Evolutionary conservation across 768 basidiomycete genomes (phyloP).

Genomic region (Termitomyces heimii): DNA sequence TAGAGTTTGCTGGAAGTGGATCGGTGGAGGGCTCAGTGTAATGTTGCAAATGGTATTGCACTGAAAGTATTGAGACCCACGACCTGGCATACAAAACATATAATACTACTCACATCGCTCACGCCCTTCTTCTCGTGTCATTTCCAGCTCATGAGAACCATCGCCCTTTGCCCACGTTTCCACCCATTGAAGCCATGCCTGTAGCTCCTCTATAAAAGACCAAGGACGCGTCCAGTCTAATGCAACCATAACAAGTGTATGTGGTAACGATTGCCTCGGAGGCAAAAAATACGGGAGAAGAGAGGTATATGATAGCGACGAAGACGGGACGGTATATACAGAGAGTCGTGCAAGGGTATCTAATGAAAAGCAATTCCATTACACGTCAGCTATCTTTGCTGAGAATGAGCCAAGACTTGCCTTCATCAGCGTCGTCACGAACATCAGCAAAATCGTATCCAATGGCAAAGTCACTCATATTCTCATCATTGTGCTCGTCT

Average conservation of each 20-base stretch:
- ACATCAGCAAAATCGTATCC: conserved; percentile 93
- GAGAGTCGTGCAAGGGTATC: conserved; percentile 88
- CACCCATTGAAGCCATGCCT: conserved; percentile 83
- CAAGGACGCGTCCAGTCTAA: conserved; percentile 96
- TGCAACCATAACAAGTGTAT: conserved; percentile 76
- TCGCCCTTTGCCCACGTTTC: conserved; percentile 77
- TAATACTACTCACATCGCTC: conserved; percentile 63
- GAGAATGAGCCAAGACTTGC: conserved; percentile 34
- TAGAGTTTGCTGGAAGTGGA: conserved; percentile 54
- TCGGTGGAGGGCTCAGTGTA: conserved; percentile 79
- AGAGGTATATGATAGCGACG: conserved; percentile 61
- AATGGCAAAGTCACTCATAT: conserved; percentile 71
- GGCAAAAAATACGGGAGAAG: conserved; percentile 78
- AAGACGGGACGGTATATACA: conserved; percentile 85
- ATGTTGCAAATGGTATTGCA: conserved; percentile 85
- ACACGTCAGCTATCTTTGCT: neutral
- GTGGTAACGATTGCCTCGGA: conserved; percentile 56
- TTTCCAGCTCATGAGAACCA: conserved; percentile 62
- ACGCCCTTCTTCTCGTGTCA: conserved; percentile 71
- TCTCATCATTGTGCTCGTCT: conserved; percentile 53
- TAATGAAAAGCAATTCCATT: conserved; percentile 21
- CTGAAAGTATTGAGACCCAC: conserved; percentile 31
- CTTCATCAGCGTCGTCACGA: conserved; percentile 91
- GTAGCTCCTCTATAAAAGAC: conserved; percentile 81
- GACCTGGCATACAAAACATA: neutral